phyloP scores from a whole-genome alignment of 2,329 filamentous ascomycete genomes.

The Diaporthe sp. region DNA sequence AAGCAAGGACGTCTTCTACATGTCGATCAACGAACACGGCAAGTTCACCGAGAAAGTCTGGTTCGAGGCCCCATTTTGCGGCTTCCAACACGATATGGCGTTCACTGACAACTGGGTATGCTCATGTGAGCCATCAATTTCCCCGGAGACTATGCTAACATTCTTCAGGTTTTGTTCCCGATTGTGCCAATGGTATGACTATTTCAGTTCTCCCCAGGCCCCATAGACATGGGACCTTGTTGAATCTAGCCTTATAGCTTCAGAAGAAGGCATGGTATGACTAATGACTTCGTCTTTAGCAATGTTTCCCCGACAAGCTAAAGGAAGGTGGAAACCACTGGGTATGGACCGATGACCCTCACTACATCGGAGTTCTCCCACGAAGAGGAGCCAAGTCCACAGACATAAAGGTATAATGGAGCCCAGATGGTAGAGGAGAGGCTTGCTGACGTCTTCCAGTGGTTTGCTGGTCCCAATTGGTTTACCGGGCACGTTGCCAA shows the following conservation, averaged over 20 bases:
- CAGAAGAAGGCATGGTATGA: neutral
- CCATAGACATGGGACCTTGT: no score
- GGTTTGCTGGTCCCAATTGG: conserved; percentile 1
- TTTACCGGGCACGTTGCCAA: neutral
- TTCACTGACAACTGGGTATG: conserved; percentile 8
- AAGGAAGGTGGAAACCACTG: conserved; percentile 8
- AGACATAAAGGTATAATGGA: neutral
- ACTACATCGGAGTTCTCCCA: neutral
- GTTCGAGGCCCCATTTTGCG: neutral
- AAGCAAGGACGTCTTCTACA: neutral
- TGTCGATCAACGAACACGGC: conserved; percentile 2
- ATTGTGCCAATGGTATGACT: neutral
- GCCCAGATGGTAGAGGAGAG: no score
- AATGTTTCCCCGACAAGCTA: conserved; percentile 11
- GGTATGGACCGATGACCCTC: neutral
- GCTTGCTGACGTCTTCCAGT: neutral
- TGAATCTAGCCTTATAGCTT: no score
- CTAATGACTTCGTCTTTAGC: neutral
- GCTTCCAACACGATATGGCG: neutral
- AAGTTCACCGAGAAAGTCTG: conserved; percentile 4
- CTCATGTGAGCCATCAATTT: neutral
- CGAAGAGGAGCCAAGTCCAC: neutral
- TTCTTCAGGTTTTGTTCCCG: neutral
- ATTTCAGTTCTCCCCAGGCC: no score
- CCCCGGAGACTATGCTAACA: neutral